phyloP scores from a whole-genome alignment of 1,139 yeast genomes.

The Hyphopichia wangnamkhiaoensis region DNA sequence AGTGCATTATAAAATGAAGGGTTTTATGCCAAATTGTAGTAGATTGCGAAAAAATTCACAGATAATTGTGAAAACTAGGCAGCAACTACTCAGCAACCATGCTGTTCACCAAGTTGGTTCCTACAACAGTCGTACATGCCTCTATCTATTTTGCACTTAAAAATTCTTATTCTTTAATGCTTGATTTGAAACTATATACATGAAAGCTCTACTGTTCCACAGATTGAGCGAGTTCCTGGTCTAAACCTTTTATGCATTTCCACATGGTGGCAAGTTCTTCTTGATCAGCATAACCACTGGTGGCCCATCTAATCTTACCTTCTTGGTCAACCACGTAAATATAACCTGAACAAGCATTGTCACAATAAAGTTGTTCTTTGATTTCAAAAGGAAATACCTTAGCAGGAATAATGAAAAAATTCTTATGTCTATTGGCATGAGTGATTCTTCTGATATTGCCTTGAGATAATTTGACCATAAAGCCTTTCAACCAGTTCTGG shows the following conservation, averaged over 20 bases:
- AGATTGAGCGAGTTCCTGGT: conserved; percentile 24
- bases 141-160: no score
- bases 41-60: no score
- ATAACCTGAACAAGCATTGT: conserved; percentile 82
- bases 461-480: conserved; percentile 57
- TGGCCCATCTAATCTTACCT: conserved; percentile 87
- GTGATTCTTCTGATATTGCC: conserved; percentile 41
- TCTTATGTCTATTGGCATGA: conserved; percentile 53
- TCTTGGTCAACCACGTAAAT: conserved; percentile 72
- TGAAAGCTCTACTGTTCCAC: background rate
- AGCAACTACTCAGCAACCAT: no score
- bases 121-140: no score
- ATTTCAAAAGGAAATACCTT: conserved; percentile 59
- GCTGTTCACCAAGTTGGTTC: no score
- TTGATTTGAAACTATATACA: background rate
- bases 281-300: conserved; percentile 75
- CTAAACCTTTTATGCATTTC: conserved; percentile 62
- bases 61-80: no score
- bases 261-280: conserved; percentile 65
- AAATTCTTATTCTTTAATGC: no score
- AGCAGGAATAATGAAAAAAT: conserved; percentile 66
- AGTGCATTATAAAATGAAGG: no score
- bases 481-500: conserved; percentile 67
- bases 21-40: no score
- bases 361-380: conserved; percentile 63